Conservation (phyloP, 176 grass and related monocot genomes). For the Aegilops longissima region DNA sequence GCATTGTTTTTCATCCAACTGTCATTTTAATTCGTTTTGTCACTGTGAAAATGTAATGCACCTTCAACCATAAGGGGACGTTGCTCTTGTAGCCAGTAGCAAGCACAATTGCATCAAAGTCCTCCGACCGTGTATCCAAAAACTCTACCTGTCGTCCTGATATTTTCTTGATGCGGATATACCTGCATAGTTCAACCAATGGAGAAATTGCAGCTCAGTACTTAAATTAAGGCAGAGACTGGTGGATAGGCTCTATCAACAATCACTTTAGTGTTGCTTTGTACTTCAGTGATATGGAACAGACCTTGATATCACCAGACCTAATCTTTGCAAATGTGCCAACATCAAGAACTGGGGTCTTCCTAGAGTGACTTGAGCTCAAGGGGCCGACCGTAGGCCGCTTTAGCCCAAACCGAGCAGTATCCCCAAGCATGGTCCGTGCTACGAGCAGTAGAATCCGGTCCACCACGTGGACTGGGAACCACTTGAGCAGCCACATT, state of each 20-base stretch:
- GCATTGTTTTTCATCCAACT: neutral
- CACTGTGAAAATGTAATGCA: constrained; percentile 21
- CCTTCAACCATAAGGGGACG: constrained; percentile 85
- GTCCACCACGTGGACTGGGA: constrained; percentile 76
- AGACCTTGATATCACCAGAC: constrained; percentile 80
- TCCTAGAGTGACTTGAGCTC: constrained; percentile 89
- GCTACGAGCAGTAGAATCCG: constrained; percentile 61
- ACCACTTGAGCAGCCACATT: constrained; percentile 85
- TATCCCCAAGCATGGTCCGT: constrained; percentile 72
- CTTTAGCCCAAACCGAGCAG: constrained; percentile 61
- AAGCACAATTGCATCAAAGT: constrained; percentile 67
- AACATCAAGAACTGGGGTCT: constrained; percentile 95
- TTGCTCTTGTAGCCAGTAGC: constrained; percentile 98
- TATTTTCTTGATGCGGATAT: constrained; percentile 47
- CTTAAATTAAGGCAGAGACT: neutral
- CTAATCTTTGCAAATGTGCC: constrained; percentile 89
- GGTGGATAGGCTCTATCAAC: constrained; percentile 1
- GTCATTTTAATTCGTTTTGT: neutral
- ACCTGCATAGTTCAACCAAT: constrained; percentile 59
- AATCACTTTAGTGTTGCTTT: constrained; percentile 7
- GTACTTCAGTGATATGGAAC: constrained; percentile 27
- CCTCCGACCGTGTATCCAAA: constrained; percentile 44
- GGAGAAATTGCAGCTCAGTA: constrained; percentile 8
- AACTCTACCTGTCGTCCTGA: constrained; percentile 57
- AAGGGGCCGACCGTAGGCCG: constrained; percentile 76